Evolutionary conservation across 148 eudicot genomes (phyloP).

Genomic region (Cornus controversa): DNA sequence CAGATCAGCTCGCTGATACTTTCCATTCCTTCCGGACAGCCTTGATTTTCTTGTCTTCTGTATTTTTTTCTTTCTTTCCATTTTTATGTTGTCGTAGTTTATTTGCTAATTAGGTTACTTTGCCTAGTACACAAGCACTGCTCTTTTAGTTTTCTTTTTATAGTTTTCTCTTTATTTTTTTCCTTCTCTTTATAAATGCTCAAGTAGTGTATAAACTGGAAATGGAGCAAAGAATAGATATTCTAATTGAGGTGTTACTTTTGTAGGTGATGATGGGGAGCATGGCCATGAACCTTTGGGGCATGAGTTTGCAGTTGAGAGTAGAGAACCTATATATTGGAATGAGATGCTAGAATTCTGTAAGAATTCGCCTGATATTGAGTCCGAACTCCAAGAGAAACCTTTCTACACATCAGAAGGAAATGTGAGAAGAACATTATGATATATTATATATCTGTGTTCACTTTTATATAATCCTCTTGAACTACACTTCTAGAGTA

Average conservation of each 20-base stretch:
- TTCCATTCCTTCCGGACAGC: conserved; percentile 1
- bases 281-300: conserved; percentile 16
- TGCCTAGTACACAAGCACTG: no score
- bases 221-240: not conserved
- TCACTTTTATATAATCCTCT: not conserved
- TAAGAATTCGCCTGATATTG: conserved; percentile 23
- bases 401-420: conserved; percentile 12
- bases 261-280: conserved; percentile 33
- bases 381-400: conserved; percentile 16
- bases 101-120: no score
- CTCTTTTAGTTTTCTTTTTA: not conserved
- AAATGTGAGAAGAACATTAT: conserved; percentile 32
- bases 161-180: no score
- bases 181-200: not conserved
- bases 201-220: no score
- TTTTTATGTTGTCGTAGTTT: no score
- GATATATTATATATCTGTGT: not conserved
- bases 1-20: not conserved
- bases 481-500: not conserved
- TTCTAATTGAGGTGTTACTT: not conserved
- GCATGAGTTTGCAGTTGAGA: conserved; percentile 15
- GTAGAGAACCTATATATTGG: conserved; percentile 33
- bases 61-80: not conserved
- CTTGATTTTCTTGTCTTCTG: not conserved
- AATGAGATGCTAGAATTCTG: conserved; percentile 26